A percentile compares a stretch with the other conserved stretches of the same genome.
These are phyloP conservation scores for Trypanosoma boissoni DNA, from an alignment of 208 protist species.

Conservation along the genomic window DNA sequence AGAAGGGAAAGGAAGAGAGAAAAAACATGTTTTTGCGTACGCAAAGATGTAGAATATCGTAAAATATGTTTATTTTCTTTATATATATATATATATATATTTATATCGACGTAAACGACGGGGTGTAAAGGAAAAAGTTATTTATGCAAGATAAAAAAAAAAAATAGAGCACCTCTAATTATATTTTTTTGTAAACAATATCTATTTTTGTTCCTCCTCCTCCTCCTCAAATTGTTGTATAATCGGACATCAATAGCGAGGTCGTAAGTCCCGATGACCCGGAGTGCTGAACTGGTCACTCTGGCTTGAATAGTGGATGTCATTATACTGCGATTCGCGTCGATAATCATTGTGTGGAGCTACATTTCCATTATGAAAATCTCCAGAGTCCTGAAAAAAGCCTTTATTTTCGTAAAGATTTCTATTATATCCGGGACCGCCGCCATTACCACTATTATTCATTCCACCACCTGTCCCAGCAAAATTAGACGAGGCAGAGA, in stretches of 20 bases:
- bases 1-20: not conserved
- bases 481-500: no score
- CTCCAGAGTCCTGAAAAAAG: no score
- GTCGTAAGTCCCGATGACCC: not conserved
- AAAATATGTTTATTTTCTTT: slow-evolving; percentile 14
- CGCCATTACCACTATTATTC: not conserved
- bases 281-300: slow-evolving; percentile 18
- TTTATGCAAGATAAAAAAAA: not conserved
- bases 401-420: slow-evolving; percentile 2
- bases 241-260: not conserved
- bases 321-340: not conserved
- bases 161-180: not conserved
- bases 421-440: not conserved
- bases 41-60: not conserved
- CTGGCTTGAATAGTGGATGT: not conserved
- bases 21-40: not conserved
- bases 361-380: not conserved
- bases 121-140: not conserved
- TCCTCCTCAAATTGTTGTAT: no score
- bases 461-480: not conserved
- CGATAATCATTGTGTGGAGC: slow-evolving; percentile 6
- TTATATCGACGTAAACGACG: not conserved
- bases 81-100: slow-evolving; percentile 21
- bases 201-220: not conserved
- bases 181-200: not conserved